Evolutionary conservation across 805 yeast species (phyloP), one percentile per base, ranked within the genome.

Genomic region (Kodamaea fukazawae): DNA sequence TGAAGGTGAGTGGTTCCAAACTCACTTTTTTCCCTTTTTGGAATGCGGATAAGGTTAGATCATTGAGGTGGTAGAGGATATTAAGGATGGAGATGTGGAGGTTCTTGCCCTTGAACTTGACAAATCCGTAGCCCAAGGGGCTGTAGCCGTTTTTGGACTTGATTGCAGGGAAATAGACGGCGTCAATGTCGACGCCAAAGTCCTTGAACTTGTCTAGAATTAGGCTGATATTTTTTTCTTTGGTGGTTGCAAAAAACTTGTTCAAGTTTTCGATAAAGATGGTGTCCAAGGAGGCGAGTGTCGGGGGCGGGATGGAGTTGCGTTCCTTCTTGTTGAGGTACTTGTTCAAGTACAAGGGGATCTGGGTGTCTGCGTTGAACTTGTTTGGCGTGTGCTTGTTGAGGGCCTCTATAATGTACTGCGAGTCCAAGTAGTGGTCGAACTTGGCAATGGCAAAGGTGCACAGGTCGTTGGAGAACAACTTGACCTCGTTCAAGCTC

Each of bases 291-390:
- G 41, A 38, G 32, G 40, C 29, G 23, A 35, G 38, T 30, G 29
- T 34, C 7, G 34, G n/a, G 12, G 42, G 40, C 18, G 26, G 30
- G 22, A 22, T 34, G 10, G 32, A 23, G 7, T 33, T 26, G 12
- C 89, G 63, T 52, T 82, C 87, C 43, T 74, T 72, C 48, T 79
- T 77, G 34, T 83, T 81, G 33, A 81, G 72, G 55, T 83, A 87
- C 52, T 71, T 79, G 50, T 82, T 80, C 36, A 83, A 72, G 49
- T 75, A 78, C 26, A 76, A 55, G 15, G 65, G 61, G 41, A 64
- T 31, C 18, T 49, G 54, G 29, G 58, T 43, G 35, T 50, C 48
- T 32, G 51, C 18, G 42, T 67, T 64, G 29, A 73, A 56, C 5
- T 58, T 47, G 32, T 60, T 58, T 25, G 50, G 50, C 1, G 37